A percentile compares a stretch with the other conserved stretches of the same genome.
Conservation (phyloP, 2,329 filamentous ascomycete genomes). For the Cladosporium sp. region DNA sequence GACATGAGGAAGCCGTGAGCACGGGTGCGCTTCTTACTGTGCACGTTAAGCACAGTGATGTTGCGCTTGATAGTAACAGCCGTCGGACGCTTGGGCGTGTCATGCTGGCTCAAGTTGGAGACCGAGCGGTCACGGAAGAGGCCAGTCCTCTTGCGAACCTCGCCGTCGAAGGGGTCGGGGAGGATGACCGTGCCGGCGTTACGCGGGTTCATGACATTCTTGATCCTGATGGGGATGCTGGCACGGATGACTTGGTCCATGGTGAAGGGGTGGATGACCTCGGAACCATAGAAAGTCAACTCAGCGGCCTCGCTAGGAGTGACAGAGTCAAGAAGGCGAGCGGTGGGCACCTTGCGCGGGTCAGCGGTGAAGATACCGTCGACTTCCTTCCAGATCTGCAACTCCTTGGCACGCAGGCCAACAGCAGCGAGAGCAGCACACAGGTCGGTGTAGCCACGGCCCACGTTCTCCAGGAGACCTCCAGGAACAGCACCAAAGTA, state of each 20-base stretch:
- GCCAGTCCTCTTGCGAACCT: slow-evolving; percentile 56
- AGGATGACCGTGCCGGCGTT: slow-evolving; percentile 79
- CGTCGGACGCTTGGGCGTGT: slow-evolving; percentile 52
- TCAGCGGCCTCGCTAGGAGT: slow-evolving; percentile 95
- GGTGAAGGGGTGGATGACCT: slow-evolving; percentile 97
- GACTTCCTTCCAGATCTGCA: slow-evolving; percentile 99
- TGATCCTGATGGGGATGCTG: slow-evolving; percentile 82
- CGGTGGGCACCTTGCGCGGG: slow-evolving; percentile 86
- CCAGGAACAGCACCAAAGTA: slow-evolving; percentile 95
- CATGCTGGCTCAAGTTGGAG: slow-evolving; percentile 42
- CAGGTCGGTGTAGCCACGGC: slow-evolving; percentile 93
- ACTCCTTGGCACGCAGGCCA: slow-evolving; percentile 78
- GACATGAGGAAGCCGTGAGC: slow-evolving; percentile 94
- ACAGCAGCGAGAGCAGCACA: slow-evolving; percentile 92
- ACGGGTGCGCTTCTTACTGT: slow-evolving; percentile 94
- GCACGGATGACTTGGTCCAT: slow-evolving; percentile 88
- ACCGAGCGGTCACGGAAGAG: slow-evolving; percentile 50
- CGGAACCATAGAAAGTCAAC: slow-evolving; percentile 72
- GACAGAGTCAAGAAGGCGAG: slow-evolving; percentile 82
- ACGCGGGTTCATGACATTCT: slow-evolving; percentile 85
- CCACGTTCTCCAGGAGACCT: slow-evolving; percentile 86
- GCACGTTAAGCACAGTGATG: slow-evolving; percentile 95
- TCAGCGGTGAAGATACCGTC: slow-evolving; percentile 91
- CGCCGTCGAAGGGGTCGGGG: slow-evolving; percentile 65
- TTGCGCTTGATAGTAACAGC: slow-evolving; percentile 96